Base-by-base conservation (phyloP, 345 rosid genomes). In the Populus pruinosa region DNA sequence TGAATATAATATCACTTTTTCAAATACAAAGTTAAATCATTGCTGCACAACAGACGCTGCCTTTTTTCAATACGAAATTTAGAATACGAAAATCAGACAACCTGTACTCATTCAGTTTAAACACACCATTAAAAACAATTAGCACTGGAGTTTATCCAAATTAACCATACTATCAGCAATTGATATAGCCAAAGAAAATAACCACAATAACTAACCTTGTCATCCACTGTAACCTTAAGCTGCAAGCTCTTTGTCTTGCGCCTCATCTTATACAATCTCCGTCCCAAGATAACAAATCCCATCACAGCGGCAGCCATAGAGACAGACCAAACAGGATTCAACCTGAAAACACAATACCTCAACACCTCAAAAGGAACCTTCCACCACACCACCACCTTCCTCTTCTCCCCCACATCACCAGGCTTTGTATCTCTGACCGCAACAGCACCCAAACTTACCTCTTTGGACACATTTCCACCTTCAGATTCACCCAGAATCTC, bases 251-350 rank as follows among this genome's bases (percentile, higher is more conserved):
- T 87, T 73, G 77, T 86, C 92, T 83, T 93, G 81, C 86, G 88
- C 90, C 89, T 96, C 97, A 92, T 89, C 87, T 84, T 89, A 77
- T 91, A 91, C 87, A 93, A 68, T 77, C 87, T 91, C 56, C 89
- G 88, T 43, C 96, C 99, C 87, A 96, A 81, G 69, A 93, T 84
- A 78, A 93, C 84, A 78, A 90, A 81, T 29, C 97, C 99, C 87
- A 96, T 81, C 63, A 96, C 73, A 77, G 99, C 97, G 33, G 98
- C 98, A 12, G 97, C 96, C 83, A 96, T 85, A 12, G 99, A 93
- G 82, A 96, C 79, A 63, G 98, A 87, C 98, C 97, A 96, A 77
- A 89, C 76, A 71, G 97, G 99, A 63, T 88, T 87, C 50, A 88
- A 88, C 88, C 87, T 91, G 70, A 92, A 88, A 76, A 88, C 88